Conservation (phyloP, 805 yeast species). For the Lachancea dasiensis region DNA sequence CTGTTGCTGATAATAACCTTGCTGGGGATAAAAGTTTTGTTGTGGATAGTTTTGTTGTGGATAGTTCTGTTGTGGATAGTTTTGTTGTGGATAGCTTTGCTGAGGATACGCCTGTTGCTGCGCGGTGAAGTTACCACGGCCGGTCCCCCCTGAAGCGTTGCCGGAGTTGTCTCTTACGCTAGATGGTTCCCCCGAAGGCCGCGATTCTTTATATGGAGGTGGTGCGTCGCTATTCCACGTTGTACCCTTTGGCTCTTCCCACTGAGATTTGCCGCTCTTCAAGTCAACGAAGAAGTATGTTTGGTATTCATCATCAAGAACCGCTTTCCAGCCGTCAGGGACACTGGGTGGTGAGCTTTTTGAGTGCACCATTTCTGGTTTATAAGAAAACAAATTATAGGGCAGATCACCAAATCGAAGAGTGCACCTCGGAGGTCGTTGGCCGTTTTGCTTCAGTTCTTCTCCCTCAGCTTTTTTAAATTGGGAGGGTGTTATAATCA, state of each 20-base stretch:
- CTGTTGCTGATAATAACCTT: constrained; percentile 15
- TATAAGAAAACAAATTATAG: background rate
- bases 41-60: constrained; percentile 8
- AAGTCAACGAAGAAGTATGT: constrained; percentile 81
- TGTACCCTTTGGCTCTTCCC: constrained; percentile 78
- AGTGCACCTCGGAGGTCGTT: too few species aligned
- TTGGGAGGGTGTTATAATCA: too few species aligned
- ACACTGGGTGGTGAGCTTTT: constrained; percentile 43
- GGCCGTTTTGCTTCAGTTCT: too few species aligned
- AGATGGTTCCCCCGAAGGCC: constrained; percentile 7
- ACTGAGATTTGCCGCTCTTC: constrained; percentile 69
- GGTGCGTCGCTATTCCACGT: constrained; percentile 39
- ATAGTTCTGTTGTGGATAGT: background rate
- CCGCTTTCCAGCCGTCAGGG: constrained; percentile 71
- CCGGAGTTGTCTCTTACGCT: constrained; percentile 6
- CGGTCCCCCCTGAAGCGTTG: constrained; percentile 12
- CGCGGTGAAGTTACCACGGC: constrained; percentile 8
- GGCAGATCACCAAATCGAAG: too few species aligned
- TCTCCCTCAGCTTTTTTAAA: too few species aligned
- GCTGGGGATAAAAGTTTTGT: constrained; percentile 12
- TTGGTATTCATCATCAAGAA: constrained; percentile 61
- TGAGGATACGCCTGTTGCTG: constrained; percentile 1
- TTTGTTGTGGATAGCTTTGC: background rate
- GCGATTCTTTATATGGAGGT: constrained; percentile 32
- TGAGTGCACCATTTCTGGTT: constrained; percentile 10